A percentile compares a stretch with the other conserved stretches of the same genome.
phyloP scores from a whole-genome alignment of 2,329 filamentous ascomycete genomes.

The Ceratocystis huliohia region DNA sequence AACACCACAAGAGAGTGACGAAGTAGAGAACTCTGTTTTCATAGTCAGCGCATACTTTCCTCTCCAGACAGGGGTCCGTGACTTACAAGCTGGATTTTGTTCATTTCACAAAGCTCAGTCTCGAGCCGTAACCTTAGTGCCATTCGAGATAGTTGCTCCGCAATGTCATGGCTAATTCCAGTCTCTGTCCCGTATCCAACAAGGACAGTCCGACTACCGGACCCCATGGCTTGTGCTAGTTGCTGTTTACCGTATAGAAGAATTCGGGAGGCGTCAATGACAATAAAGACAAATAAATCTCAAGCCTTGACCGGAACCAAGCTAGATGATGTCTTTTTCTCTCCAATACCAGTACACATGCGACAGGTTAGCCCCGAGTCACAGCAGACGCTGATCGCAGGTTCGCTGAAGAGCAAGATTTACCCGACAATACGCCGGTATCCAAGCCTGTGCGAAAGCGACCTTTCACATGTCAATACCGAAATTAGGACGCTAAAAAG shows the following conservation, averaged over 20 bases:
- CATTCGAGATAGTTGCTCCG: constrained; percentile 65
- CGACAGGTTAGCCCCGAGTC: not conserved
- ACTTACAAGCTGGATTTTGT: constrained; percentile 61
- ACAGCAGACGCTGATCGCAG: not conserved
- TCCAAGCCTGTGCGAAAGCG: not conserved
- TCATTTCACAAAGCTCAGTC: constrained; percentile 63
- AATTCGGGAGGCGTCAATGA: not conserved
- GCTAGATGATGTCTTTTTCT: not conserved
- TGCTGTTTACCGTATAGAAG: not conserved
- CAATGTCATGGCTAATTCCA: constrained; percentile 83
- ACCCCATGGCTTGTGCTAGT: not conserved
- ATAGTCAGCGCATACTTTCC: not conserved
- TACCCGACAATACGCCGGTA: not conserved
- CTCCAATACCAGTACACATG: not conserved
- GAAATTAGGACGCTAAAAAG: not conserved
- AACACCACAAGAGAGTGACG: constrained; percentile 55
- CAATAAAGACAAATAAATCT: not conserved
- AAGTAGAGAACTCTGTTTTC: constrained; percentile 37
- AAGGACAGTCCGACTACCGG: constrained; percentile 36
- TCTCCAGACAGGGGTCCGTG: not conserved
- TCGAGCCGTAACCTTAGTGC: constrained; percentile 67
- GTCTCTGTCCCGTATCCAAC: constrained; percentile 92
- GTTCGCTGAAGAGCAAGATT: not conserved
- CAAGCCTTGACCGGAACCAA: too few species aligned
- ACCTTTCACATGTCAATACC: not conserved